Conservation (phyloP, 2,329 filamentous ascomycete species). For the Capronia coronata region DNA sequence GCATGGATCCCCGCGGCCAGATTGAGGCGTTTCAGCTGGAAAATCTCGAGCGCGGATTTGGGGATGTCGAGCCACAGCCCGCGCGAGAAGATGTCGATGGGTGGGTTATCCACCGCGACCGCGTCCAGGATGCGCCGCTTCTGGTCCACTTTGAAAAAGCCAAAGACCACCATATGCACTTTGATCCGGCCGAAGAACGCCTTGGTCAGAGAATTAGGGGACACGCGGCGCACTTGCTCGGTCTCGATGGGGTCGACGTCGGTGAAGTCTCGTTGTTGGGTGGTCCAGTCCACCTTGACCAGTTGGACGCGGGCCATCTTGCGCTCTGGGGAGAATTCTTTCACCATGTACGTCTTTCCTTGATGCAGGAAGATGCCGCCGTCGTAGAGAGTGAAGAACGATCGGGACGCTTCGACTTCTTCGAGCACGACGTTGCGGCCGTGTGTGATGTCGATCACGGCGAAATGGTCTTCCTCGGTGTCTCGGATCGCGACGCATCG, state of each 20-base stretch:
- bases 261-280: slow-evolving; percentile 84
- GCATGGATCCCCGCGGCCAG: slow-evolving; percentile 87
- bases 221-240: slow-evolving; percentile 72
- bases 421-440: slow-evolving; percentile 79
- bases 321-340: slow-evolving; percentile 74
- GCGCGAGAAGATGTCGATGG: slow-evolving; percentile 75
- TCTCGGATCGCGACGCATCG: slow-evolving; percentile 82
- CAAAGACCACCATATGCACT: slow-evolving; percentile 83
- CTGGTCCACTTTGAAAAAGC: slow-evolving; percentile 95
- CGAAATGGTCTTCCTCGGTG: slow-evolving; percentile 85
- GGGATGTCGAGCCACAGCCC: slow-evolving; percentile 97
- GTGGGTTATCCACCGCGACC: slow-evolving; percentile 86
- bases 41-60: slow-evolving; percentile 67
- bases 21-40: slow-evolving; percentile 66
- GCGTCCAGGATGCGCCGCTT: slow-evolving; percentile 81
- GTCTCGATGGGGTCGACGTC: slow-evolving; percentile 92
- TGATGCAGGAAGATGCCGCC: slow-evolving; percentile 96
- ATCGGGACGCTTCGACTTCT: slow-evolving; percentile 91
- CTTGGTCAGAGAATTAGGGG: slow-evolving; percentile 51
- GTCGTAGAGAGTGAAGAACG: slow-evolving; percentile 92
- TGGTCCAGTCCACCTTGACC: slow-evolving; percentile 92
- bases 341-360: slow-evolving; percentile 84
- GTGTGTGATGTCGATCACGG: slow-evolving; percentile 77
- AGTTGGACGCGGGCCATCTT: slow-evolving; percentile 80
- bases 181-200: slow-evolving; percentile 84